Conservation (phyloP, 495 filamentous ascomycete genomes). For the Aspergillus panamensis region DNA sequence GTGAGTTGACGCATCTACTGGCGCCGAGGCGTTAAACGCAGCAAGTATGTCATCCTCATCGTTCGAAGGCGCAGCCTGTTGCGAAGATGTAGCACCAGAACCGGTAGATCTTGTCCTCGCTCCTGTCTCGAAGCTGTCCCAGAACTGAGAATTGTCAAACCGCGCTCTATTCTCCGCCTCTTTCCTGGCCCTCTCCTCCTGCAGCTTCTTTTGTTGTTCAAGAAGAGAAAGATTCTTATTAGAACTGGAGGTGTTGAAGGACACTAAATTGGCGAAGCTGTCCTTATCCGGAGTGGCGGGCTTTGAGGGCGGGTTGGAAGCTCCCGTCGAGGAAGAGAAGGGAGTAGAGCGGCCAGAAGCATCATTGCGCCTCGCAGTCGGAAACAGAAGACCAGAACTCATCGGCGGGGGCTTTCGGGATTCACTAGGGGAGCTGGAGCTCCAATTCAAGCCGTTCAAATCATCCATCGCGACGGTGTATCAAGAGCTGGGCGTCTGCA, state of each 20-base stretch:
- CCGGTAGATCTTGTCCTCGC: constrained; percentile 36
- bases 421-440: constrained; percentile 32
- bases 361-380: constrained; percentile 54
- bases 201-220: constrained; percentile 78
- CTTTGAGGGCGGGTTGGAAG: constrained; percentile 49
- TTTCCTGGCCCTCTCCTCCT: constrained; percentile 71
- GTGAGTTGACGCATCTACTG: constrained; percentile 59
- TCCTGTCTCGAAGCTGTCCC: constrained; percentile 59
- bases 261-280: constrained; percentile 87
- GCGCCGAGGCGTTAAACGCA: constrained; percentile 58
- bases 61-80: constrained; percentile 24
- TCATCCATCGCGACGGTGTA: constrained; percentile 50
- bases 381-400: constrained; percentile 55
- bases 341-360: constrained; percentile 69
- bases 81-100: constrained; percentile 52
- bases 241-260: constrained; percentile 63
- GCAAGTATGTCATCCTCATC: constrained; percentile 60
- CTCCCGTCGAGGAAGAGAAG: constrained; percentile 52
- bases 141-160: constrained; percentile 65
- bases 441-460: constrained; percentile 56
- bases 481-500: constrained; percentile 20
- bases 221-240: constrained; percentile 69
- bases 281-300: constrained; percentile 64
- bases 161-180: constrained; percentile 67
- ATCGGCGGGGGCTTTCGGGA: constrained; percentile 47